These are phyloP conservation scores for Nemania diffusa DNA, from an alignment of 2,329 filamentous ascomycete genomes.

Conservation along the genomic window DNA sequence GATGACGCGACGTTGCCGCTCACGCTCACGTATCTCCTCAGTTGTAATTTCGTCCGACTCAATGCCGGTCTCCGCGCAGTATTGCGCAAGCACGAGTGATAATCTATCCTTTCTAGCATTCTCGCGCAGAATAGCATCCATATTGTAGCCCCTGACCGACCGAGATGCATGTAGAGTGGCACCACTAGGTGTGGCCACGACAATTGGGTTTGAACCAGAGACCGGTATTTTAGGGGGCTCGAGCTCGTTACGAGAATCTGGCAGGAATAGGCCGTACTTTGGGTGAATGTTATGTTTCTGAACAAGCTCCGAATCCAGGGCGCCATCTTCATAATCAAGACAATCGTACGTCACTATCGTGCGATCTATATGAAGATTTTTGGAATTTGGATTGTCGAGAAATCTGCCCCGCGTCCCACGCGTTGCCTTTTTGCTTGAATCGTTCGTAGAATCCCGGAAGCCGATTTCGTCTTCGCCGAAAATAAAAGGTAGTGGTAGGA, in stretches of 20 bases:
- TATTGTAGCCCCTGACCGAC: constrained; percentile 47
- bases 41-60: constrained; percentile 45
- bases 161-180: constrained; percentile 62
- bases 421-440: constrained; percentile 63
- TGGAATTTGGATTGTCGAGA: constrained; percentile 64
- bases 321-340: constrained; percentile 58
- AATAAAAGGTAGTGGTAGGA: constrained; percentile 61
- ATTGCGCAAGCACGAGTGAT: constrained; percentile 36
- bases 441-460: constrained; percentile 68
- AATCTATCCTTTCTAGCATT: constrained; percentile 41
- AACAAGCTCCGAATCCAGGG: constrained; percentile 63
- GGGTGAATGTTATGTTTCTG: constrained; percentile 63
- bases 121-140: constrained; percentile 45
- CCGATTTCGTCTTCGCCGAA: constrained; percentile 67
- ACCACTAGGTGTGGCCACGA: constrained; percentile 61
- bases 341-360: constrained; percentile 64
- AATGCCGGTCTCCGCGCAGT: constrained; percentile 42
- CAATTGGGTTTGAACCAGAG: constrained; percentile 60
- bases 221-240: constrained; percentile 55
- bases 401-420: constrained; percentile 64
- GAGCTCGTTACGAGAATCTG: constrained; percentile 58
- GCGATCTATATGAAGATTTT: constrained; percentile 65
- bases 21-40: constrained; percentile 47
- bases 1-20: constrained; percentile 41
- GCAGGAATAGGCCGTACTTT: constrained; percentile 63